Conservation (phyloP, 495 filamentous ascomycete genomes). For the Hypoxylon cercidicola region DNA sequence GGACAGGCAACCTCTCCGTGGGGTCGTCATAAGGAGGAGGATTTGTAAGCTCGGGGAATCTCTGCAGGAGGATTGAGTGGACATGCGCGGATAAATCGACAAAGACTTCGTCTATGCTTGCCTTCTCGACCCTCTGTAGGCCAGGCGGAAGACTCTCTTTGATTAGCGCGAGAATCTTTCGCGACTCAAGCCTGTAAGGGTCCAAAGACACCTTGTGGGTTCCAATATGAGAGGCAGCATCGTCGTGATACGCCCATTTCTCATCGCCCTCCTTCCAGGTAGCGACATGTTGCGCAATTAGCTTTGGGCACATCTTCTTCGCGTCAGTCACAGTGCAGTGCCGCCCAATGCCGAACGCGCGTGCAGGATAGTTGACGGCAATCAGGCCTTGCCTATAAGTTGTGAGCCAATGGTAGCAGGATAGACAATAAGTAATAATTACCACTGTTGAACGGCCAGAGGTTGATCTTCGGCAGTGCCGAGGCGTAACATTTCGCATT, state of each 20-base stretch:
- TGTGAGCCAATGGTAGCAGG: conserved; percentile 22
- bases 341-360: conserved; percentile 78
- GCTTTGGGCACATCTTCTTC: conserved; percentile 84
- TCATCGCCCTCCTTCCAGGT: conserved; percentile 93
- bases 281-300: conserved; percentile 91
- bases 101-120: conserved; percentile 90
- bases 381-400: conserved; percentile 76
- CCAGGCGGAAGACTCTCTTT: conserved; percentile 73
- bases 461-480: conserved; percentile 77
- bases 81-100: conserved; percentile 88
- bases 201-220: conserved; percentile 95
- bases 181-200: conserved; percentile 86
- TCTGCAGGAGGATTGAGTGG: conserved; percentile 75
- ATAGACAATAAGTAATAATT: conserved; percentile 31
- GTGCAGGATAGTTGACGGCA: conserved; percentile 93
- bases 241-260: conserved; percentile 89
- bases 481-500: conserved; percentile 92
- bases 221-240: conserved; percentile 76
- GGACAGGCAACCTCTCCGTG: conserved; percentile 74
- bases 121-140: conserved; percentile 85
- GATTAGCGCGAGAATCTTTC: conserved; percentile 83
- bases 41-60: conserved; percentile 77
- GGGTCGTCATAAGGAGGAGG: conserved; percentile 76
- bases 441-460: conserved; percentile 92
- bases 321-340: conserved; percentile 82